Evolutionary conservation across 805 yeast genomes (phyloP).

Genomic region (Candida maltosa): DNA sequence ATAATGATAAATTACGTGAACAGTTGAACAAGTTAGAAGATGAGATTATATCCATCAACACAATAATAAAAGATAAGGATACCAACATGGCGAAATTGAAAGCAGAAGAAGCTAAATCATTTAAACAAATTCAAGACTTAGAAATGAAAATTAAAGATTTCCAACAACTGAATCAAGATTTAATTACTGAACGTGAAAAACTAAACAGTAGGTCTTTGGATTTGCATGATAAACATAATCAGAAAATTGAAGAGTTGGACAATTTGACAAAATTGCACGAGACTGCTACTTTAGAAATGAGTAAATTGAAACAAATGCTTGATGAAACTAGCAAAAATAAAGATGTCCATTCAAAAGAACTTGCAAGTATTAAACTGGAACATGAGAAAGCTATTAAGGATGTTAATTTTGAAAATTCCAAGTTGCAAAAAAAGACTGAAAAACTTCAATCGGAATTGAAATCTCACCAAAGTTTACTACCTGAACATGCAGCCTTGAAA

Average conservation of each 20-base stretch:
- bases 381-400: slow-evolving; percentile 4
- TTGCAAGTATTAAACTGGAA: neutral
- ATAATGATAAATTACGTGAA: slow-evolving; percentile 38
- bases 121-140: slow-evolving; percentile 14
- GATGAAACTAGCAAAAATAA: too few species aligned
- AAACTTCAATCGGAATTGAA: slow-evolving; percentile 11
- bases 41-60: slow-evolving; percentile 24
- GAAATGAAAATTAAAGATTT: slow-evolving; percentile 22
- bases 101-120: slow-evolving; percentile 31
- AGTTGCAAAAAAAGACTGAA: slow-evolving; percentile 8
- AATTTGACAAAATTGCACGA: slow-evolving; percentile 7
- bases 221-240: slow-evolving; percentile 5
- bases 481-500: slow-evolving; percentile 9
- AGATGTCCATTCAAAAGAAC: too few species aligned
- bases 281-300: slow-evolving; percentile 8
- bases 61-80: slow-evolving; percentile 44
- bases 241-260: slow-evolving; percentile 6
- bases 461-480: slow-evolving; percentile 5
- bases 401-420: slow-evolving; percentile 4
- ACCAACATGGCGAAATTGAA: slow-evolving; percentile 41
- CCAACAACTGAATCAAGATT: slow-evolving; percentile 17
- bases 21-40: slow-evolving; percentile 30
- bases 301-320: slow-evolving; percentile 10
- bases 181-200: slow-evolving; percentile 8
- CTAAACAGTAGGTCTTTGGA: slow-evolving; percentile 4